phyloP scores from a whole-genome alignment of 306 rosid species.

The Castanea sativa region DNA sequence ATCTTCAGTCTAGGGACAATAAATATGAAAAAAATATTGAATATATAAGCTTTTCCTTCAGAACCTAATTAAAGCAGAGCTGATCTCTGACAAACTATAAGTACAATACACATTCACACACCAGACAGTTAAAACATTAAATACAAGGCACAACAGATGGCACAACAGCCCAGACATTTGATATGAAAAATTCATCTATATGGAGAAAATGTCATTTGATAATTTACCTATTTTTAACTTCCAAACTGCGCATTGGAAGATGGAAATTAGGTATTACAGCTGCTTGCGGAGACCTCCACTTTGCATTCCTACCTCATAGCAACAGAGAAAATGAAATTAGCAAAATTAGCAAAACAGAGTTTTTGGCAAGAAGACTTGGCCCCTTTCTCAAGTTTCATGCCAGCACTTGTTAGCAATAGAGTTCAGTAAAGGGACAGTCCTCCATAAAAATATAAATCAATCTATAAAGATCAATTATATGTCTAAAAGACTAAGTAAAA shows the following conservation, averaged over 20 bases:
- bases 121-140: not conserved
- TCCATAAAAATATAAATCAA: not conserved
- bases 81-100: not conserved
- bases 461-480: not conserved
- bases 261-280: slow-evolving; percentile 62
- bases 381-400: not conserved
- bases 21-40: slow-evolving; percentile 3
- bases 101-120: not conserved
- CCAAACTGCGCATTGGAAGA: slow-evolving; percentile 97
- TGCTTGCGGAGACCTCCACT: slow-evolving; percentile 63
- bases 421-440: not conserved
- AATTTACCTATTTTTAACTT: slow-evolving; percentile 70
- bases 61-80: slow-evolving; percentile 14
- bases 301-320: slow-evolving; percentile 45
- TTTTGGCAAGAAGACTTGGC: not conserved
- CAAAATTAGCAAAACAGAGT: slow-evolving; percentile 3
- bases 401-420: not conserved
- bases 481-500: not conserved
- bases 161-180: not conserved
- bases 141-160: no score
- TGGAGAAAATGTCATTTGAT: slow-evolving; percentile 6
- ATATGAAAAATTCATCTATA: not conserved
- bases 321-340: slow-evolving; percentile 8
- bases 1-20: not conserved
- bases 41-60: slow-evolving; percentile 3